These are phyloP conservation scores for Agrocybe pediades DNA, from an alignment of 768 basidiomycete genomes.

Conservation along the genomic window DNA sequence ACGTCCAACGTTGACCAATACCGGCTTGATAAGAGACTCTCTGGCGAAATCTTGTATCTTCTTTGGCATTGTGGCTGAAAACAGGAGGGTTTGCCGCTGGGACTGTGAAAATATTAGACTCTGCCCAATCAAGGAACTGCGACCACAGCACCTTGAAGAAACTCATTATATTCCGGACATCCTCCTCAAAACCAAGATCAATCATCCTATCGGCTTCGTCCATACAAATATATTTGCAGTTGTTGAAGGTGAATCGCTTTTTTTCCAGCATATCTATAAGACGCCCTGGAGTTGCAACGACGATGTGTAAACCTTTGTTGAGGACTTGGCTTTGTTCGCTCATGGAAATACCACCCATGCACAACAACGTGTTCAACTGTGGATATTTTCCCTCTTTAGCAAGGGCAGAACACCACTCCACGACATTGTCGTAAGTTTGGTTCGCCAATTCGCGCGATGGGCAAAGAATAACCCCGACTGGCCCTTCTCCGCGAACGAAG, in stretches of 20 bases:
- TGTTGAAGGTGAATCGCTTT: slow-evolving; percentile 87
- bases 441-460: slow-evolving; percentile 96
- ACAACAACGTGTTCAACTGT: slow-evolving; percentile 82
- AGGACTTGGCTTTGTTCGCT: slow-evolving; percentile 93
- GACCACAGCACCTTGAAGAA: slow-evolving; percentile 95
- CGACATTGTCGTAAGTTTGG: slow-evolving; percentile 95
- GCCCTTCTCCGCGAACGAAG: slow-evolving; percentile 92
- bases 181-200: slow-evolving; percentile 98
- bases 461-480: slow-evolving; percentile 94
- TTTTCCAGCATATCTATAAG: slow-evolving; percentile 99
- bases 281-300: slow-evolving; percentile 95
- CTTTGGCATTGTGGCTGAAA: slow-evolving; percentile 98
- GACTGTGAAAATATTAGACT: slow-evolving; percentile 46
- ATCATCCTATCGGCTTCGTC: slow-evolving; percentile 99
- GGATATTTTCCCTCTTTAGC: slow-evolving; percentile 84
- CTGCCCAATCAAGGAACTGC: too few species aligned
- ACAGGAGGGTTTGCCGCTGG: slow-evolving; percentile 95
- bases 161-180: slow-evolving; percentile 98
- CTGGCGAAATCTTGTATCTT: slow-evolving; percentile 99
- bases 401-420: slow-evolving; percentile 82
- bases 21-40: slow-evolving; percentile 91
- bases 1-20: slow-evolving; percentile 96
- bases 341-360: slow-evolving; percentile 99
- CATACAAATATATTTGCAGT: slow-evolving; percentile 97
- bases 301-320: slow-evolving; percentile 90